Conservation (phyloP, 257 asterid genomes). For the Solanum medicagineum region DNA sequence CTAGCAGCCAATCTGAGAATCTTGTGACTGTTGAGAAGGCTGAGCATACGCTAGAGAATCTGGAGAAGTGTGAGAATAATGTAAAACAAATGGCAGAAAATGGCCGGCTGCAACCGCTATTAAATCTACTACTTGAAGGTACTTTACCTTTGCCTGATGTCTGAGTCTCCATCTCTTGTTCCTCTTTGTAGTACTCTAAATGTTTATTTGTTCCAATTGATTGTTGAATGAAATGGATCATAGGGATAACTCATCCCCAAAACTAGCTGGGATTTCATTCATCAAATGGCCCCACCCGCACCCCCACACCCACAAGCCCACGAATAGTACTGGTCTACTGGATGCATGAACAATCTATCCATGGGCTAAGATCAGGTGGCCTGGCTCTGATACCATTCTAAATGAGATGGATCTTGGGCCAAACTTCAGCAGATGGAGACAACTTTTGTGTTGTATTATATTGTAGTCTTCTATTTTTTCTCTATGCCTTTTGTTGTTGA, state of each 20-base stretch:
- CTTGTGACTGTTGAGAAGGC: constrained; percentile 65
- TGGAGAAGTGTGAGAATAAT: constrained; percentile 70
- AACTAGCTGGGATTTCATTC: background rate
- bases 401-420: too few species aligned
- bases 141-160: background rate
- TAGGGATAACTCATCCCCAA: background rate
- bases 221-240: background rate
- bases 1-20: constrained; percentile 88
- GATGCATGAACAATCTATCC: too few species aligned
- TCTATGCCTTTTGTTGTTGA: background rate
- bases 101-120: constrained; percentile 79
- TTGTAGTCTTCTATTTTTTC: background rate
- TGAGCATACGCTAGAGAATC: constrained; percentile 66
- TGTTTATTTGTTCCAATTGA: background rate
- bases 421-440: background rate
- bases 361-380: too few species aligned
- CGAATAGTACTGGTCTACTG: too few species aligned
- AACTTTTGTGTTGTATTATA: background rate
- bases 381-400: too few species aligned
- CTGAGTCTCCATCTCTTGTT: background rate
- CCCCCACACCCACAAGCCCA: too few species aligned
- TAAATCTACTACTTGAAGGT: constrained; percentile 83
- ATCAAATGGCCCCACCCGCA: background rate
- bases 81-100: constrained; percentile 92
- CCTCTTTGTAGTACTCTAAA: background rate